Evolutionary conservation across 2,329 filamentous ascomycete species (phyloP).

Genomic region (Sodiomyces alkalinus): DNA sequence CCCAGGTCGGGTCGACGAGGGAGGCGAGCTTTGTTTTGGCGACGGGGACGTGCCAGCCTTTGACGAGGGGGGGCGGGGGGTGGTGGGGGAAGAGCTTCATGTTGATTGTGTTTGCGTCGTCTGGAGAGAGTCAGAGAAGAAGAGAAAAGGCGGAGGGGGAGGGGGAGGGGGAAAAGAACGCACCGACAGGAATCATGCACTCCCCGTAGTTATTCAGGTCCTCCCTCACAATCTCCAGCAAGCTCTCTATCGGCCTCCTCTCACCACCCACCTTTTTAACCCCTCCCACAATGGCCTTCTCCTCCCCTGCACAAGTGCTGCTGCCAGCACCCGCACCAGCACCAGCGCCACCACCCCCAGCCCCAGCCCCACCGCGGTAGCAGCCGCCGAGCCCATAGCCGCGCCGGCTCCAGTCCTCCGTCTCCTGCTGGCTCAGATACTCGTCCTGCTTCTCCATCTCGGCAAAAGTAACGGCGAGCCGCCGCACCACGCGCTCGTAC

Average conservation of each 20-base stretch:
- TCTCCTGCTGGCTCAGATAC: slow-evolving; percentile 53
- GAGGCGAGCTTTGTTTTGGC: slow-evolving; percentile 49
- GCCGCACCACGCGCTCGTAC: slow-evolving; percentile 73
- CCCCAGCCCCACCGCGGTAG: slow-evolving; percentile 5
- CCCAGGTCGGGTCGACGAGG: slow-evolving; percentile 54
- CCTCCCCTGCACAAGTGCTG: no score
- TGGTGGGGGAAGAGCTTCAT: slow-evolving; percentile 89
- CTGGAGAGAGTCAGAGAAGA: slow-evolving; percentile 21
- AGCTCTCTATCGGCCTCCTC: slow-evolving; percentile 60
- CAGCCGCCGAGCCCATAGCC: slow-evolving; percentile 18
- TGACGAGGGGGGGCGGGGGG: slow-evolving; percentile 59
- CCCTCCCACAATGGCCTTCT: no score
- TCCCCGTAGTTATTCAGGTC: slow-evolving; percentile 95
- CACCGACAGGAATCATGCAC: slow-evolving; percentile 94
- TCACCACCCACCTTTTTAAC: slow-evolving; percentile 7
- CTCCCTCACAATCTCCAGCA: slow-evolving; percentile 68
- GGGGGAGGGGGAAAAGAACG: no score
- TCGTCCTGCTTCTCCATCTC: slow-evolving; percentile 85
- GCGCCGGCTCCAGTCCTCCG: slow-evolving; percentile 22
- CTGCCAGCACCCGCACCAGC: no score
- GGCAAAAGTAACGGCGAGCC: slow-evolving; percentile 72
- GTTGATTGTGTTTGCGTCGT: slow-evolving; percentile 88
- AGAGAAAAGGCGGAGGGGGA: neutral
- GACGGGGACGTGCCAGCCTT: slow-evolving; percentile 83
- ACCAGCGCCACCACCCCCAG: slow-evolving; percentile 21